Evolutionary conservation across 257 asterid species (phyloP).

Genomic region (Solanum sitiens): DNA sequence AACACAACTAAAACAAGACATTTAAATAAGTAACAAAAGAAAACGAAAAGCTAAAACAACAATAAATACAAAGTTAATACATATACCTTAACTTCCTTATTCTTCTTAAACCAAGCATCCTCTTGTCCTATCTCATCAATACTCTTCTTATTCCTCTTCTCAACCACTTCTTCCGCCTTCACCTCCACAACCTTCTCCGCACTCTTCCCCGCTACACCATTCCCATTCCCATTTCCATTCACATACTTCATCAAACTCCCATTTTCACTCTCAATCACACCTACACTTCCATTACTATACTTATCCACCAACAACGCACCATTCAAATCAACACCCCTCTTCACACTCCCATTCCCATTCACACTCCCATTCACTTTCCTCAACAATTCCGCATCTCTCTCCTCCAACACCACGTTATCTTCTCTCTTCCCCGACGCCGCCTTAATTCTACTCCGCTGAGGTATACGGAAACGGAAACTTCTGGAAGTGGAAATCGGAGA

Average conservation of each 20-base stretch:
- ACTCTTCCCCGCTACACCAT: not conserved
- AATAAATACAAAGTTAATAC: not conserved
- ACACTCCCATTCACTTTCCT: conserved; percentile 28
- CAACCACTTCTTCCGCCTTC: conserved; percentile 21
- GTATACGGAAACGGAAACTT: conserved; percentile 21
- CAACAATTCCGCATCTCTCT: conserved; percentile 24
- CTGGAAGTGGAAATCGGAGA: conserved; percentile 29
- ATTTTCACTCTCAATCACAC: conserved; percentile 15
- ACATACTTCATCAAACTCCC: conserved; percentile 37
- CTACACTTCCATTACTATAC: conserved; percentile 44
- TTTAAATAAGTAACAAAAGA: not conserved
- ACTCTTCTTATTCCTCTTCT: conserved; percentile 28
- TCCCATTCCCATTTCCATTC: conserved; percentile 44
- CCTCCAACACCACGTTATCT: conserved; percentile 39
- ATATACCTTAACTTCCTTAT: conserved; percentile 53
- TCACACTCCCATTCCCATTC: conserved; percentile 40
- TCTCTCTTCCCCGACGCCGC: conserved; percentile 25
- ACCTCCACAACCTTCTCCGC: conserved; percentile 15
- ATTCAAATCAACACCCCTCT: not conserved
- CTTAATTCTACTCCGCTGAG: conserved; percentile 10
- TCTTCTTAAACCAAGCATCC: conserved; percentile 76
- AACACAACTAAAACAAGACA: not conserved
- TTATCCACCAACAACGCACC: conserved; percentile 18
- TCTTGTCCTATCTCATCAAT: conserved; percentile 86
- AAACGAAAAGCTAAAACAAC: not conserved